Evolutionary conservation across 106 monocot species (phyloP).

Genomic region (Alisma plantagoaquatica): DNA sequence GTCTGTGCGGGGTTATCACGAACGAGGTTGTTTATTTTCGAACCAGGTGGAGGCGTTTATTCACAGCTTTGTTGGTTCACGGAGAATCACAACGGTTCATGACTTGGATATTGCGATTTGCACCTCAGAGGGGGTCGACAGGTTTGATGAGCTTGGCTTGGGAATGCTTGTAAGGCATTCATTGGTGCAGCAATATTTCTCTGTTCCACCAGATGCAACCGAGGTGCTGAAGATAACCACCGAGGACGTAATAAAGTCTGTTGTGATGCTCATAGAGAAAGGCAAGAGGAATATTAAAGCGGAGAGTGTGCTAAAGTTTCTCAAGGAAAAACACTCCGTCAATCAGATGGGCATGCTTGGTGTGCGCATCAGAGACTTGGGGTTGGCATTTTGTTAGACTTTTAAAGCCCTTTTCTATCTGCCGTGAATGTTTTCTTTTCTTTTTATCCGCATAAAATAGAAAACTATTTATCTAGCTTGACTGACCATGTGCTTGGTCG

Average conservation of each 20-base stretch:
- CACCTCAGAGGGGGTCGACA: constrained; percentile 56
- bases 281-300: constrained; percentile 20
- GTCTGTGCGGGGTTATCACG: too few relatives aligned
- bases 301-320: constrained; percentile 51
- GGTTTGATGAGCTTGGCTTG: constrained; percentile 76
- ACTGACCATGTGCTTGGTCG: too few relatives aligned
- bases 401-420: too few relatives aligned
- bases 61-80: constrained; percentile 67
- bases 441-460: too few relatives aligned
- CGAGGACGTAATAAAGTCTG: constrained; percentile 42
- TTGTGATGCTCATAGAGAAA: constrained; percentile 29
- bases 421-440: too few relatives aligned
- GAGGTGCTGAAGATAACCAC: constrained; percentile 57
- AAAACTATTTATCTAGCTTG: too few relatives aligned
- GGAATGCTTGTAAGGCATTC: constrained; percentile 71
- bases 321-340: constrained; percentile 46
- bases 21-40: neutral
- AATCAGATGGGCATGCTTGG: constrained; percentile 62
- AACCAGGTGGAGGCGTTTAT: constrained; percentile 77
- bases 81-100: constrained; percentile 57
- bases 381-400: constrained; percentile 44
- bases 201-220: constrained; percentile 23
- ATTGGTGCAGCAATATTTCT: constrained; percentile 60
- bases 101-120: constrained; percentile 71
- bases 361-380: constrained; percentile 62